Conservation (phyloP, 2,329 filamentous ascomycete genomes). For the Talaromyces piceae region DNA sequence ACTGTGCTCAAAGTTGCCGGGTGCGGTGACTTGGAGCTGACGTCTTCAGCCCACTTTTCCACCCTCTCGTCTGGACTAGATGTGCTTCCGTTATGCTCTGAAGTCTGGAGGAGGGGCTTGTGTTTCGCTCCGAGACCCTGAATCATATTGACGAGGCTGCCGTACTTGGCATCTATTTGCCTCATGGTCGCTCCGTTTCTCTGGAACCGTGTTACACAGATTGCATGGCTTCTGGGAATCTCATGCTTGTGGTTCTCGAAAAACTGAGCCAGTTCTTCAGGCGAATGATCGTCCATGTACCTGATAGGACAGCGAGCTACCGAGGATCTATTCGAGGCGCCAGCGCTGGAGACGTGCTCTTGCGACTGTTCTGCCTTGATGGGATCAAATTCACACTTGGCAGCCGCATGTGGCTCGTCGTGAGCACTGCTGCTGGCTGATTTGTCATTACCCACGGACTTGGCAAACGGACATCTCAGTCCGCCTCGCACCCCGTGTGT, state of each 20-base stretch:
- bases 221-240: conserved; percentile 83
- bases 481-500: conserved; percentile 72
- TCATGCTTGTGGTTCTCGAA: conserved; percentile 95
- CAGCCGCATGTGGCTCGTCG: conserved; percentile 27
- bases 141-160: conserved; percentile 80
- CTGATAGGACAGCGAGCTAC: conserved; percentile 79
- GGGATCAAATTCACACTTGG: conserved; percentile 45
- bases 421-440: conserved; percentile 31
- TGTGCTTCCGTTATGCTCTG: conserved; percentile 21
- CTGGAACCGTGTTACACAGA: conserved; percentile 75
- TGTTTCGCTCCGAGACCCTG: conserved; percentile 81
- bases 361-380: conserved; percentile 42
- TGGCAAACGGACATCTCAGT: conserved; percentile 73
- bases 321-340: conserved; percentile 35
- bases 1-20: conserved; percentile 31
- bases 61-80: conserved; percentile 62
- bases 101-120: conserved; percentile 69
- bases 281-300: conserved; percentile 83
- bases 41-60: conserved; percentile 75
- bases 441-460: conserved; percentile 35
- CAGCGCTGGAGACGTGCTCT: conserved; percentile 39
- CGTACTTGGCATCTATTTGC: conserved; percentile 90
- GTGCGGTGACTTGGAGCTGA: conserved; percentile 51
- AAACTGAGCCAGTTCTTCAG: conserved; percentile 87
- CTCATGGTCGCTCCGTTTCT: conserved; percentile 79